Conservation (phyloP, 73 alveolate species). For the Breviolum minutum region DNA sequence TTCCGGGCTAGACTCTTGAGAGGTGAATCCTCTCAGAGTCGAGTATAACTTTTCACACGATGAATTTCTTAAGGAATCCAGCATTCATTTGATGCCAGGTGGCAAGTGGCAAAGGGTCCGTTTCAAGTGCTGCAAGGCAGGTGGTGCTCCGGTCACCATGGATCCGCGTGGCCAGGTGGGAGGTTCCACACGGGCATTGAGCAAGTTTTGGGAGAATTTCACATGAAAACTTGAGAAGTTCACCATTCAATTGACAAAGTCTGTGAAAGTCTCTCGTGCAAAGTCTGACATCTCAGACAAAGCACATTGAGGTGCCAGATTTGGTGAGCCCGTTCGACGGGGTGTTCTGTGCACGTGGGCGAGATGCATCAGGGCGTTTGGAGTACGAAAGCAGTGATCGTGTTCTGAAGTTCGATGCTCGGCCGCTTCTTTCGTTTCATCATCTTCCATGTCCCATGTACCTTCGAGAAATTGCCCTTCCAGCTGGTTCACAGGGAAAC, state of each 20-base stretch:
- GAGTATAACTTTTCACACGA: background rate
- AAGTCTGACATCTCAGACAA: no score
- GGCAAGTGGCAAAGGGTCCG: conserved; percentile 81
- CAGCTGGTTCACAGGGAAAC: no score
- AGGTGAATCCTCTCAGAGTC: background rate
- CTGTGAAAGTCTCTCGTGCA: no score
- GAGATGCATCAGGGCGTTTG: conserved; percentile 29
- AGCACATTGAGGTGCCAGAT: conserved; percentile 34
- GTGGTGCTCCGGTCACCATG: conserved; percentile 71
- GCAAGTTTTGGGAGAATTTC: background rate
- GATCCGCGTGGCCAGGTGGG: conserved; percentile 74
- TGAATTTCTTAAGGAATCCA: background rate
- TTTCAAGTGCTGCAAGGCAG: conserved; percentile 82
- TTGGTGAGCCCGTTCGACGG: conserved; percentile 64
- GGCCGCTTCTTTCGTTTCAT: background rate
- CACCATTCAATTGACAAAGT: no score
- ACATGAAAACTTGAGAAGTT: no score
- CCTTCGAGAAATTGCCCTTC: no score
- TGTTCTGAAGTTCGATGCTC: conserved; percentile 9
- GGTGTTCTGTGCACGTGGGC: conserved; percentile 25
- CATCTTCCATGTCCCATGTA: background rate
- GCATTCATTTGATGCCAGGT: background rate
- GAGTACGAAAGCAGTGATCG: background rate
- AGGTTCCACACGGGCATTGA: no score
- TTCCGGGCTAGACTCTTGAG: no score